A percentile compares a stretch with the other conserved stretches of the same genome.
Evolutionary conservation across 257 asterid genomes (phyloP).

Genomic region (Capsicum chinense): DNA sequence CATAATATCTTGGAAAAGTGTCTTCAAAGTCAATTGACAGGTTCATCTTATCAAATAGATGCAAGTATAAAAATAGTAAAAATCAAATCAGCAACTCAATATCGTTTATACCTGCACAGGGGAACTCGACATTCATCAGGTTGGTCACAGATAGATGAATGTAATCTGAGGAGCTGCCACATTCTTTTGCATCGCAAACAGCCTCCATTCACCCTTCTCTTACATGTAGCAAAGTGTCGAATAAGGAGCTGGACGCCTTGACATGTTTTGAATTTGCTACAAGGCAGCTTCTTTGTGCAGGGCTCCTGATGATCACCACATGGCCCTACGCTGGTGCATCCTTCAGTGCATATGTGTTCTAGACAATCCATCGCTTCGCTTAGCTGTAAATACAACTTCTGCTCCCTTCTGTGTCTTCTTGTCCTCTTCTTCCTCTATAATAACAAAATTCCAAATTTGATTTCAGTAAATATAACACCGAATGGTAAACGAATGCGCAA

Average conservation of each 20-base stretch:
- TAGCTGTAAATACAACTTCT: constrained; percentile 65
- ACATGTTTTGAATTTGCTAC: constrained; percentile 82
- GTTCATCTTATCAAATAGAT: neutral
- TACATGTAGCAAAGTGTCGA: constrained; percentile 75
- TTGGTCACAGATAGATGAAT: constrained; percentile 78
- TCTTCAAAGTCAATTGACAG: neutral
- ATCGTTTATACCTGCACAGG: constrained; percentile 64
- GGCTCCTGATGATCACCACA: constrained; percentile 49
- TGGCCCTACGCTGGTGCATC: constrained; percentile 87
- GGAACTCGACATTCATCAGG: constrained; percentile 85
- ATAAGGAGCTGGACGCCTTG: constrained; percentile 82
- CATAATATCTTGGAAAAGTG: neutral
- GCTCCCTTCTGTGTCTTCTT: constrained; percentile 62
- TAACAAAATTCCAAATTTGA: constrained; percentile 11
- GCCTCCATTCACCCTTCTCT: constrained; percentile 79
- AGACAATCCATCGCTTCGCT: constrained; percentile 94
- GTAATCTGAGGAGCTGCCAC: constrained; percentile 89
- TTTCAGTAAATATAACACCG: neutral
- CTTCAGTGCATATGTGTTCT: constrained; percentile 85
- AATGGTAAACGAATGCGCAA: neutral
- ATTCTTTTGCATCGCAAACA: constrained; percentile 77
- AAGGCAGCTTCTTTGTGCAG: constrained; percentile 62
- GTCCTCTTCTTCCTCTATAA: constrained; percentile 70
- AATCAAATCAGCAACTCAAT: neutral
- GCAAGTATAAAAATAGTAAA: no score